Evolutionary conservation across 2,329 filamentous ascomycete species (phyloP).

Genomic region (Bisporella sp.): DNA sequence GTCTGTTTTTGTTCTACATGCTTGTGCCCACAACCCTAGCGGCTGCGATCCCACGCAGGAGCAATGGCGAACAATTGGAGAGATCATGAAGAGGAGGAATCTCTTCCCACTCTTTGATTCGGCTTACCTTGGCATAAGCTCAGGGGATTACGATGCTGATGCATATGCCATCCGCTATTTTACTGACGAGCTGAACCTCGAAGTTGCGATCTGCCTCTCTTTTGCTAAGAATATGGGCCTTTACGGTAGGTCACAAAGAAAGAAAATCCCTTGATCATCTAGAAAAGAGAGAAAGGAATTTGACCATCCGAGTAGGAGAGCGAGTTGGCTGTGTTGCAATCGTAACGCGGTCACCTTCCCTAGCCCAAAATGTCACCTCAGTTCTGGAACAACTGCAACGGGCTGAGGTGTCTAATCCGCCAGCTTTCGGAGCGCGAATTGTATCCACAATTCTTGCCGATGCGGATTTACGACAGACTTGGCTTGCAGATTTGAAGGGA

Average conservation of each 20-base stretch:
- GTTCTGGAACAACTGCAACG: conserved; percentile 28
- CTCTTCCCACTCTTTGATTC: conserved; percentile 29
- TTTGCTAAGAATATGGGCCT: conserved; percentile 54
- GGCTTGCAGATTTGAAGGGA: conserved; percentile 29
- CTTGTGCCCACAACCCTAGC: conserved; percentile 38
- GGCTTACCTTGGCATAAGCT: conserved; percentile 28
- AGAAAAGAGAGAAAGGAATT: neutral
- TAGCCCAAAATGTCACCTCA: conserved; percentile 17
- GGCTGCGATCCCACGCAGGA: conserved; percentile 32
- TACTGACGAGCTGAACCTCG: conserved; percentile 31
- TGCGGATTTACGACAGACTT: conserved; percentile 24
- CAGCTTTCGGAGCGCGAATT: conserved; percentile 30
- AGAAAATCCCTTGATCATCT: neutral
- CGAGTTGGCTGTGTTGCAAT: conserved; percentile 15
- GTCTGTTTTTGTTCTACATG: conserved; percentile 31
- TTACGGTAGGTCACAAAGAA: conserved; percentile 30
- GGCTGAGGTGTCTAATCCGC: conserved; percentile 30
- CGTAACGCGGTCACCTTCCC: conserved; percentile 16
- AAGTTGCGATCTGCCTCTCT: conserved; percentile 50
- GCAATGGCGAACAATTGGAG: conserved; percentile 27
- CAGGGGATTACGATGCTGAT: conserved; percentile 25
- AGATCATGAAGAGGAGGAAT: conserved; percentile 13
- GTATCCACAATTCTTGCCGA: conserved; percentile 28
- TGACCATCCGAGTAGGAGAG: conserved; percentile 6
- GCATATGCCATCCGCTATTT: conserved; percentile 27